A percentile compares a stretch with the other conserved stretches of the same genome.
Evolutionary conservation across 2,329 filamentous ascomycete genomes (phyloP).

Genomic region (Botrytis tulipae): DNA sequence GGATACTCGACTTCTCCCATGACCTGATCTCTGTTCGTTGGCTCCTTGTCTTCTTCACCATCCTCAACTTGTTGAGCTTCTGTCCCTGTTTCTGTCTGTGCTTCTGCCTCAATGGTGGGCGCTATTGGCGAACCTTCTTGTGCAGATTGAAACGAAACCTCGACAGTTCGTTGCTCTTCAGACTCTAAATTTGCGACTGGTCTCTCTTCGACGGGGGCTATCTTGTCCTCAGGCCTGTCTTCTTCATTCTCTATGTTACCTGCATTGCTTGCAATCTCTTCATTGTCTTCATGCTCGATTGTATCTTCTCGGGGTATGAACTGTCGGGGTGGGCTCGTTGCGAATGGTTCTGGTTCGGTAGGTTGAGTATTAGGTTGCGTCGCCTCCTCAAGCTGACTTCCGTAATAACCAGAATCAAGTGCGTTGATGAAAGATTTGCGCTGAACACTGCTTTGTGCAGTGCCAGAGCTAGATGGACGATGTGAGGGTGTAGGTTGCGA

Average conservation of each 20-base stretch:
- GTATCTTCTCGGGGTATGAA: slow-evolving; percentile 20
- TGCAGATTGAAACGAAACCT: slow-evolving; percentile 44
- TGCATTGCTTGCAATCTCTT: neutral
- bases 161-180: slow-evolving; percentile 32
- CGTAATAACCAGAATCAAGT: slow-evolving; percentile 70
- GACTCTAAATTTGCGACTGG: slow-evolving; percentile 27
- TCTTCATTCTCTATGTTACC: neutral
- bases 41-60: slow-evolving; percentile 19
- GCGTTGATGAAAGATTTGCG: slow-evolving; percentile 37
- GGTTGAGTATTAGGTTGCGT: slow-evolving; percentile 28
- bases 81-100: neutral
- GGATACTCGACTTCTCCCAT: slow-evolving; percentile 25
- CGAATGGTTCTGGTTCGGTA: slow-evolving; percentile 15
- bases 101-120: slow-evolving; percentile 1
- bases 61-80: slow-evolving; percentile 6
- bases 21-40: slow-evolving; percentile 11
- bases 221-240: neutral
- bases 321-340: neutral
- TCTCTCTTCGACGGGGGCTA: slow-evolving; percentile 22
- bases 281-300: neutral
- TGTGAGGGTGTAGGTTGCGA: slow-evolving; percentile 2
- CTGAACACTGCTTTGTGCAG: slow-evolving; percentile 24
- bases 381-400: slow-evolving; percentile 49
- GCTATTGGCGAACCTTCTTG: slow-evolving; percentile 46
- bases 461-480: slow-evolving; percentile 1